A percentile compares a stretch with the other conserved stretches of the same genome.
Conservation (phyloP, 2,329 filamentous ascomycete genomes). For the Aspergillus ibericus region DNA sequence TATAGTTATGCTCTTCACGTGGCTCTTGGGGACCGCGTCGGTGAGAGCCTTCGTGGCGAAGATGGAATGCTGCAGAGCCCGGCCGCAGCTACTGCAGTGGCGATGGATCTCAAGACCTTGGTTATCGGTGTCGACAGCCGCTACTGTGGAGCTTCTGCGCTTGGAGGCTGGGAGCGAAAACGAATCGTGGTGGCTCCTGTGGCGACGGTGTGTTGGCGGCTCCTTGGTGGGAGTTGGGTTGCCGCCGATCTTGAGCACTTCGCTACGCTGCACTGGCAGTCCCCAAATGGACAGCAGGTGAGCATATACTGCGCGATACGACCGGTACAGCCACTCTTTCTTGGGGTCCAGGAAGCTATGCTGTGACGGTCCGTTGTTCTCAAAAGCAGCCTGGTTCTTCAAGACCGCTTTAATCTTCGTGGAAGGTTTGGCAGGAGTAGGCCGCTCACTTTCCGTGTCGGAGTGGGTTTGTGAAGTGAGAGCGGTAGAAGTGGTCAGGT, state of each 20-base stretch:
- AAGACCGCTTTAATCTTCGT: constrained; percentile 50
- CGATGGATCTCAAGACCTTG: constrained; percentile 44
- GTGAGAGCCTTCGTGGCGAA: constrained; percentile 28
- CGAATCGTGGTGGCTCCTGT: constrained; percentile 28
- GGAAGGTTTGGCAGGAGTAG: constrained; percentile 26
- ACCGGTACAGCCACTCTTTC: constrained; percentile 49
- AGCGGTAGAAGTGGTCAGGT: constrained; percentile 31
- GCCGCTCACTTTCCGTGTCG: constrained; percentile 41
- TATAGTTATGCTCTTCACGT: constrained; percentile 18
- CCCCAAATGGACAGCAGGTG: constrained; percentile 61
- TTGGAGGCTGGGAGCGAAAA: constrained; percentile 23
- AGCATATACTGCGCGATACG: constrained; percentile 60
- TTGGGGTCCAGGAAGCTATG: constrained; percentile 52
- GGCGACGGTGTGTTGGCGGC: constrained; percentile 23
- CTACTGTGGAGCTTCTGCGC: constrained; percentile 11
- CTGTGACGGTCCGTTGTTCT: constrained; percentile 50
- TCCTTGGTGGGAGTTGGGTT: constrained; percentile 38
- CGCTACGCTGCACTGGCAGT: constrained; percentile 54
- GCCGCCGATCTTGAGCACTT: constrained; percentile 59
- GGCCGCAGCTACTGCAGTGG: constrained; percentile 45
- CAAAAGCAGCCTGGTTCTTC: constrained; percentile 59
- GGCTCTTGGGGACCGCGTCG: constrained; percentile 23
- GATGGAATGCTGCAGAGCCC: constrained; percentile 37
- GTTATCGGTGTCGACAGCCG: constrained; percentile 11
- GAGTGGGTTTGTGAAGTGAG: constrained; percentile 37